Conservation (phyloP, 1,139 yeast species). For the Hyphopichia burtonii region DNA sequence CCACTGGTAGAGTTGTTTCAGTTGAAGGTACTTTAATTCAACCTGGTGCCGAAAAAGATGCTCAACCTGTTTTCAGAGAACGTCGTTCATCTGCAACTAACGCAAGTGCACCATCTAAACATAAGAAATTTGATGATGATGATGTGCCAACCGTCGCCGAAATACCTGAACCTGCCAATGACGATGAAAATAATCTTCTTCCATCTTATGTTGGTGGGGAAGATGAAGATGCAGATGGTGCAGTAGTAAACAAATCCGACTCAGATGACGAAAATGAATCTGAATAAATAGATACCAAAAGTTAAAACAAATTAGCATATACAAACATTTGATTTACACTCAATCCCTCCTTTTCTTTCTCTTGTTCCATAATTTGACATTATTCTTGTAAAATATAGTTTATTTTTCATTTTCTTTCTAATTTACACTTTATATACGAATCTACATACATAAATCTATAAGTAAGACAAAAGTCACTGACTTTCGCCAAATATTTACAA, state of each 20-base stretch:
- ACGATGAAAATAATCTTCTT: slow-evolving; percentile 3
- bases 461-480: background rate
- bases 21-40: slow-evolving; percentile 78
- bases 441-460: background rate
- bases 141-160: slow-evolving; percentile 18
- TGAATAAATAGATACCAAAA: slow-evolving; percentile 12
- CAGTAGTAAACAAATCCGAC: slow-evolving; percentile 30
- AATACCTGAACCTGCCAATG: slow-evolving; percentile 20
- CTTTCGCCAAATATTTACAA: background rate
- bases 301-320: background rate
- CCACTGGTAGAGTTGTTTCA: slow-evolving; percentile 79
- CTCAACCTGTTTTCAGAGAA: slow-evolving; percentile 48
- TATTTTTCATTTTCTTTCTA: background rate
- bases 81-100: slow-evolving; percentile 20
- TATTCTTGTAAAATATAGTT: background rate
- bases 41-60: slow-evolving; percentile 59
- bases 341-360: background rate
- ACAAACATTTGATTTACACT: background rate
- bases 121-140: slow-evolving; percentile 46
- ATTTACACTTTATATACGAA: background rate
- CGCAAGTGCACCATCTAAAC: slow-evolving; percentile 20
- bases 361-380: background rate
- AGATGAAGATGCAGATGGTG: slow-evolving; percentile 23
- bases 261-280: slow-evolving; percentile 27
- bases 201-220: slow-evolving; percentile 16